Percentiles rank a stretch among this genome's conserved stretches.
Evolutionary conservation across 371 early-diverging fungal species (phyloP).

Genomic region (Lichtheimia hyalospora): DNA sequence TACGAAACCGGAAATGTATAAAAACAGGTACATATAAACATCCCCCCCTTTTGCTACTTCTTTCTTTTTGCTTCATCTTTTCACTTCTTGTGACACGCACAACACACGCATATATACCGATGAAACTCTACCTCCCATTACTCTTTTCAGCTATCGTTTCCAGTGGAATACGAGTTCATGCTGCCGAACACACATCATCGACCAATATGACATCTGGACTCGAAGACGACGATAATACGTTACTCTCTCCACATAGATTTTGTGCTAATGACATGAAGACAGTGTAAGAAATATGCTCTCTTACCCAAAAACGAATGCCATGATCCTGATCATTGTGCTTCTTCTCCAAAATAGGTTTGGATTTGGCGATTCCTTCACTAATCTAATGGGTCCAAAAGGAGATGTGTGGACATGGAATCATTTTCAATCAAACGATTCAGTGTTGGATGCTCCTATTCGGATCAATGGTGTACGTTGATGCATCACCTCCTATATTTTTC

Average conservation of each 20-base stretch:
- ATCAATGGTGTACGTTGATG: slow-evolving; percentile 6
- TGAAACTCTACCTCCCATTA: background rate
- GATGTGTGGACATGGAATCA: slow-evolving; percentile 14
- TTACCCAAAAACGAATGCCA: no score
- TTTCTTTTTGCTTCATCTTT: slow-evolving; percentile 2
- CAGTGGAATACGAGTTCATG: no score
- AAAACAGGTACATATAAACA: no score
- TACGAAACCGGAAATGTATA: no score
- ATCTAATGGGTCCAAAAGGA: slow-evolving; percentile 13
- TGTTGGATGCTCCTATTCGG: slow-evolving; percentile 7
- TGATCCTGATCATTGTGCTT: background rate
- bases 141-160: no score
- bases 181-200: no score
- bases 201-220: no score
- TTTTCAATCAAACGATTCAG: slow-evolving; percentile 3
- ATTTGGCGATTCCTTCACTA: slow-evolving; percentile 16
- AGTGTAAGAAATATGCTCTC: background rate
- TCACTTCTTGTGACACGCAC: background rate
- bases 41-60: slow-evolving; percentile 1
- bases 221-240: no score
- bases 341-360: slow-evolving; percentile 7
- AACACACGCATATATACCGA: background rate
- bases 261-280: slow-evolving; percentile 6
- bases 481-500: background rate
- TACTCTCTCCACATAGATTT: background rate